Percentiles rank a stretch among this genome's conserved stretches.
Evolutionary conservation across 1,284 basidiomycete species (phyloP).

Genomic region (Cryptococcus sp.): DNA sequence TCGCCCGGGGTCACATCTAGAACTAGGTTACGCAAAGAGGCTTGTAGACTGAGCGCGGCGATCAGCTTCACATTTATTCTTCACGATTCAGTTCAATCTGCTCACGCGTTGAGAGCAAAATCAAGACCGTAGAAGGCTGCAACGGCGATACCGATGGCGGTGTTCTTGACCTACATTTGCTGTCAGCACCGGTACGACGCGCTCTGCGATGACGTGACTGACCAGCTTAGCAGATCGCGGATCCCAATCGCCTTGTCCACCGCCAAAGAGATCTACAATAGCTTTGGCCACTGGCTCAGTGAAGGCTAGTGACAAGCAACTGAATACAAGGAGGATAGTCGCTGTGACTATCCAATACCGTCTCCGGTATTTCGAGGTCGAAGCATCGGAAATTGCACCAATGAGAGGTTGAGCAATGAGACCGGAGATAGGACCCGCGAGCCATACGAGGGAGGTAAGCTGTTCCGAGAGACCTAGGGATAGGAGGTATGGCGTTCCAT

Average conservation of each 20-base stretch:
- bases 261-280: conserved; percentile 73
- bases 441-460: conserved; percentile 91
- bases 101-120: conserved; percentile 79
- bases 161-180: conserved; percentile 63
- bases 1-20: conserved; percentile 83
- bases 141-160: conserved; percentile 82
- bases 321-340: conserved; percentile 64
- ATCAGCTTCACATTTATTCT: background rate
- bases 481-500: conserved; percentile 91
- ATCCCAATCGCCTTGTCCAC: conserved; percentile 87
- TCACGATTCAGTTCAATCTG: background rate
- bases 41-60: conserved; percentile 68
- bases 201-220: conserved; percentile 25
- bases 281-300: conserved; percentile 72
- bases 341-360: conserved; percentile 86
- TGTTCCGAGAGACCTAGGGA: conserved; percentile 86
- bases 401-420: conserved; percentile 93
- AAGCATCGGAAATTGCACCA: conserved; percentile 91
- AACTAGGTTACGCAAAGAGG: conserved; percentile 84
- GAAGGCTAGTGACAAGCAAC: conserved; percentile 69
- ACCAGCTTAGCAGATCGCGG: conserved; percentile 68
- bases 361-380: conserved; percentile 79
- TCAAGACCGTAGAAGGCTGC: conserved; percentile 90
- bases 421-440: conserved; percentile 84
- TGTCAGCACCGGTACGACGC: no score